A percentile compares a stretch with the other conserved stretches of the same genome.
phyloP scores from a whole-genome alignment of 495 filamentous ascomycete genomes.

The Penicillium odoratum region DNA sequence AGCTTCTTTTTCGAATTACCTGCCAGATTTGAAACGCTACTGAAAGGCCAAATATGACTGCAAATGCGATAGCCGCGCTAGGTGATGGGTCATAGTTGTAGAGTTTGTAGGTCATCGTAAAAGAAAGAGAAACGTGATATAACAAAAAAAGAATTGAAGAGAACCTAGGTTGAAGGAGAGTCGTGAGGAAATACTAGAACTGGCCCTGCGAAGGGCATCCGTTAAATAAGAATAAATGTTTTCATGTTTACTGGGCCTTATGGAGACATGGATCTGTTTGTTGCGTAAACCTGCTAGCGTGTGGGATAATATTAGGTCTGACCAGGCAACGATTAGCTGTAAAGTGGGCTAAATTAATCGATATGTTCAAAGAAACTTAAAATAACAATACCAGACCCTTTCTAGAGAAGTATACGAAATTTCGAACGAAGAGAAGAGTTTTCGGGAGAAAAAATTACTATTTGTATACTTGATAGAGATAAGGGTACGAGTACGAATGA shows the following conservation, averaged over 20 bases:
- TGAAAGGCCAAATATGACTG: slow-evolving; percentile 15
- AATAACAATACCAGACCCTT: neutral
- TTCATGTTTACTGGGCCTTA: neutral
- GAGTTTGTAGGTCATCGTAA: slow-evolving; percentile 13
- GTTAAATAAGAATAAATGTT: neutral
- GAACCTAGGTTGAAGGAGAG: neutral
- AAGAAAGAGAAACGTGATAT: neutral
- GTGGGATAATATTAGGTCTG: neutral
- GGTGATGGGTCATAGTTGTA: slow-evolving; percentile 20
- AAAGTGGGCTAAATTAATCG: neutral
- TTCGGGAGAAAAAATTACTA: neutral
- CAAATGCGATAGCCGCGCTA: slow-evolving; percentile 11
- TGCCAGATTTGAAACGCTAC: slow-evolving; percentile 39
- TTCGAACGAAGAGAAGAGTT: neutral
- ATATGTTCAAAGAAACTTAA: neutral
- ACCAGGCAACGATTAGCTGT: neutral
- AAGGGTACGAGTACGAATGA: neutral
- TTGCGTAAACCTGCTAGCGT: neutral
- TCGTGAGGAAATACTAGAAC: neutral
- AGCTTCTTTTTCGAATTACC: slow-evolving; percentile 31
- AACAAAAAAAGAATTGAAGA: neutral
- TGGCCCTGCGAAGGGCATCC: neutral
- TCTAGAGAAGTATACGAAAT: neutral
- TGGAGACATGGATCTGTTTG: neutral
- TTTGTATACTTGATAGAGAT: neutral